phyloP scores from a whole-genome alignment of 208 protist genomes.

The Acanthamoeba royreba region DNA sequence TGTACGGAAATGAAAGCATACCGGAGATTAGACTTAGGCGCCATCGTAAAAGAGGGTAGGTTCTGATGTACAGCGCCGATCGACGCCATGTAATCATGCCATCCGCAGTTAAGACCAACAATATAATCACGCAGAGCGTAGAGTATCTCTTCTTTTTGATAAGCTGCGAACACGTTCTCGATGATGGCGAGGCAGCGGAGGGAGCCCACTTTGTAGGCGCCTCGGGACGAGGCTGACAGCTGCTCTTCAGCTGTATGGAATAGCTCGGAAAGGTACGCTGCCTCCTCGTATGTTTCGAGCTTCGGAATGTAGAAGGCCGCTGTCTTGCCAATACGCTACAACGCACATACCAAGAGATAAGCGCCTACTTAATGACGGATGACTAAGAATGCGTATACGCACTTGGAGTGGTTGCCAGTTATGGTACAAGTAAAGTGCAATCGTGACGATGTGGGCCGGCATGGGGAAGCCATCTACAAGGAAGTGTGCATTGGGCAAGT shows the following conservation, averaged over 20 bases:
- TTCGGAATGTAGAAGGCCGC: constrained; percentile 37
- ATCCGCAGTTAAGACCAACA: constrained; percentile 35
- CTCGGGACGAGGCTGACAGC: neutral
- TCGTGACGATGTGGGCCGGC: constrained; percentile 31
- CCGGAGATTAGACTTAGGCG: constrained; percentile 31
- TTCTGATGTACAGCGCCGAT: constrained; percentile 30
- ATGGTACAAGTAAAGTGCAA: constrained; percentile 39
- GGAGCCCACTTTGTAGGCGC: neutral
- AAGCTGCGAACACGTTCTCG: constrained; percentile 32
- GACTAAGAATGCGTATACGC: neutral
- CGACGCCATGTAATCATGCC: constrained; percentile 39
- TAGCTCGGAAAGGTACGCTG: constrained; percentile 2
- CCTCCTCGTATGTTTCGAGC: constrained; percentile 27
- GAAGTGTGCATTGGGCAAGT: constrained; percentile 27
- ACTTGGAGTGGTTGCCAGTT: constrained; percentile 9
- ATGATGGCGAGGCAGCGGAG: constrained; percentile 20
- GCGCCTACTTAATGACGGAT: neutral
- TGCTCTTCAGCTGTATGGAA: neutral
- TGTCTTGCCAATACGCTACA: neutral
- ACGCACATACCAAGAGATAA: neutral
- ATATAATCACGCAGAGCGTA: constrained; percentile 8
- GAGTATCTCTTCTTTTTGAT: constrained; percentile 40
- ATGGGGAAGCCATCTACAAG: neutral
- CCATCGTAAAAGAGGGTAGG: constrained; percentile 11
- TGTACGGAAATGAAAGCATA: neutral